A percentile compares a stretch with the other conserved stretches of the same genome.
These are phyloP conservation scores for Dioszegia crocea DNA, from an alignment of 768 basidiomycete genomes.

Conservation along the genomic window DNA sequence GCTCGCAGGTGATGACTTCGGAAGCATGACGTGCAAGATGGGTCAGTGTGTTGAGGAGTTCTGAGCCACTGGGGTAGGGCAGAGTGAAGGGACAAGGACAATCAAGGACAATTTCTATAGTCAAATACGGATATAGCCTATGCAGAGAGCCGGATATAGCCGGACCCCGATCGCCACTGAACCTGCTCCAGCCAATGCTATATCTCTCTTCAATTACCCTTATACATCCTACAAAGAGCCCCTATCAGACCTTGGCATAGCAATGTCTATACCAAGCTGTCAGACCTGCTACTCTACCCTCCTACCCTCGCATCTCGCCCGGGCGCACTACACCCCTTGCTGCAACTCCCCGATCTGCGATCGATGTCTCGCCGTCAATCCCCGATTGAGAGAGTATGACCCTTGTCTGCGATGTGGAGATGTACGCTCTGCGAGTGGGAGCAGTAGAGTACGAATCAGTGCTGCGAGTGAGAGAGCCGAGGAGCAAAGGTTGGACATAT, in stretches of 20 bases:
- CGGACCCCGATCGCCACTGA: background rate
- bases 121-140: too few relatives aligned
- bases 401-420: constrained; percentile 45
- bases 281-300: constrained; percentile 38
- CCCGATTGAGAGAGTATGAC: constrained; percentile 39
- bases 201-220: too few relatives aligned
- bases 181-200: background rate
- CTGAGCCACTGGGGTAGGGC: too few relatives aligned
- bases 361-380: constrained; percentile 34
- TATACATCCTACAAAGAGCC: too few relatives aligned
- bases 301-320: background rate
- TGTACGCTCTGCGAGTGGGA: constrained; percentile 19
- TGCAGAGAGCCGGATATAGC: too few relatives aligned
- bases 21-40: too few relatives aligned
- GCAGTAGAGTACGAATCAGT: constrained; percentile 4
- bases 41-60: too few relatives aligned
- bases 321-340: constrained; percentile 37
- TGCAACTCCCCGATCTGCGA: constrained; percentile 41
- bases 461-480: background rate
- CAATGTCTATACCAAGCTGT: constrained; percentile 5
- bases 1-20: too few relatives aligned
- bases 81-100: too few relatives aligned
- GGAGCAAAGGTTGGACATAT: constrained; percentile 6
- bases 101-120: too few relatives aligned
- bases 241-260: too few relatives aligned